Percentiles rank a stretch among this genome's conserved stretches.
Conservation (phyloP, 2,329 filamentous ascomycete species). For the Trichoderma atroviride region DNA sequence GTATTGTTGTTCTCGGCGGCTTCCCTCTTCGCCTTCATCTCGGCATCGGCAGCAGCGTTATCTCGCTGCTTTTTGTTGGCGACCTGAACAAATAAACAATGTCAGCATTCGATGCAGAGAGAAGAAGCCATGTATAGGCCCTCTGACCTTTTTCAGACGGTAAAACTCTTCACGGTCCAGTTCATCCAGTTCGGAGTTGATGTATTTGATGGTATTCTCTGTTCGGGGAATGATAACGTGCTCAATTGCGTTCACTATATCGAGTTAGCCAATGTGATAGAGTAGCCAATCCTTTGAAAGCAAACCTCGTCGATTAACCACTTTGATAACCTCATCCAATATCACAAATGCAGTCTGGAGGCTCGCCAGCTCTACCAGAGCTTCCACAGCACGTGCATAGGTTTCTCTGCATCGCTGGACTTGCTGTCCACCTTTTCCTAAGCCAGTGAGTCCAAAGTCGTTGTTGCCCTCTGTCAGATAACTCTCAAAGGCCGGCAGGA, state of each 20-base stretch:
- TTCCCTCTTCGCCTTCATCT: slow-evolving; percentile 74
- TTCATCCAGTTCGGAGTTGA: slow-evolving; percentile 97
- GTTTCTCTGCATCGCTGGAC: slow-evolving; percentile 94
- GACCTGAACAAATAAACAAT: slow-evolving; percentile 49
- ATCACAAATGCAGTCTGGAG: slow-evolving; percentile 98
- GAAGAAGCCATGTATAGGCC: not conserved
- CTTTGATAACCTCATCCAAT: slow-evolving; percentile 97
- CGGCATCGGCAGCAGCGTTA: slow-evolving; percentile 69
- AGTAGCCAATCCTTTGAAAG: not conserved
- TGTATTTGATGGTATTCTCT: slow-evolving; percentile 99
- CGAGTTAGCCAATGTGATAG: slow-evolving; percentile 30
- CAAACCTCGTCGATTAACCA: slow-evolving; percentile 89
- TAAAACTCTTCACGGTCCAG: slow-evolving; percentile 98
- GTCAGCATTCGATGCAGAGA: not conserved
- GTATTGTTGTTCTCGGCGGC: slow-evolving; percentile 43
- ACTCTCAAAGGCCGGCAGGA: slow-evolving; percentile 91
- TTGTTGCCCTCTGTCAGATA: slow-evolving; percentile 87
- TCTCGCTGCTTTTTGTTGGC: slow-evolving; percentile 83
- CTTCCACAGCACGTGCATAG: slow-evolving; percentile 93
- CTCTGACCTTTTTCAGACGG: slow-evolving; percentile 77
- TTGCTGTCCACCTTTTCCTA: slow-evolving; percentile 97
- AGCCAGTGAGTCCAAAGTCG: slow-evolving; percentile 92
- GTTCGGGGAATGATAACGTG: slow-evolving; percentile 97
- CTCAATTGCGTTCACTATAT: slow-evolving; percentile 86
- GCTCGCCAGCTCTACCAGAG: slow-evolving; percentile 90